Evolutionary conservation across 2,329 filamentous ascomycete genomes (phyloP), one percentile per base, ranked within the genome.

Genomic region (Aspergillus tamarii): DNA sequence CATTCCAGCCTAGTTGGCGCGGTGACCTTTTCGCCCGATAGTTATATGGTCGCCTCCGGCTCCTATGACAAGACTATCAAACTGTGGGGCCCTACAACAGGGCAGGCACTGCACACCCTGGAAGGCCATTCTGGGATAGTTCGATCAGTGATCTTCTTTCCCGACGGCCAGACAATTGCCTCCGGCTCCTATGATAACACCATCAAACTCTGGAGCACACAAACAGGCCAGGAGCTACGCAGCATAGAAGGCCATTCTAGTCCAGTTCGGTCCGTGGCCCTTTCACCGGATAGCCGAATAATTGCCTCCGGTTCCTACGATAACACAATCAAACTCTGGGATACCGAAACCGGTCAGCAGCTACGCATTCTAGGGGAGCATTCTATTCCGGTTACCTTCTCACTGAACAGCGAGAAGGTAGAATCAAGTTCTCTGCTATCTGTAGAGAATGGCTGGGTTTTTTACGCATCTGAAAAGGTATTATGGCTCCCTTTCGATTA

Each of bases 351-450:
- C 1, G 34, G 34, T 36, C 34, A 7, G 2, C 45, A n/a, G 3
- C 36, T 45, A 2, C 48, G 32, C 16, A 39, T 21, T 1, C 48
- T 62, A 2, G 28, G 23, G 19, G 55, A 55, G 1, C 48, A 62
- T 55, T 16, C 48, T 8, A 36, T 2, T 9, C 50, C 34, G 23
- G 54, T 64, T 21, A 54, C 32, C 36, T 61, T 53, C 59, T 71
- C 64, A 70, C 67, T 54, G 58, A 60, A 26, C 60, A 57, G 39
- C 62, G 57, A 41, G 52, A 19, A 28, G 54, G 46, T 56, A 28
- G 64, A 50, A 54, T 63, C 43, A 41, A 26, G 32, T n/a, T 64
- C 61, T 23, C 19, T 43, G n/a, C 41, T 43, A 19, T 26, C 10
- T 1, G 45, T 12, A 11, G 45, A 48, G 21, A 5, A 14, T 48